Base-by-base conservation (phyloP, 805 yeast species). In the Starmerella powellii region DNA sequence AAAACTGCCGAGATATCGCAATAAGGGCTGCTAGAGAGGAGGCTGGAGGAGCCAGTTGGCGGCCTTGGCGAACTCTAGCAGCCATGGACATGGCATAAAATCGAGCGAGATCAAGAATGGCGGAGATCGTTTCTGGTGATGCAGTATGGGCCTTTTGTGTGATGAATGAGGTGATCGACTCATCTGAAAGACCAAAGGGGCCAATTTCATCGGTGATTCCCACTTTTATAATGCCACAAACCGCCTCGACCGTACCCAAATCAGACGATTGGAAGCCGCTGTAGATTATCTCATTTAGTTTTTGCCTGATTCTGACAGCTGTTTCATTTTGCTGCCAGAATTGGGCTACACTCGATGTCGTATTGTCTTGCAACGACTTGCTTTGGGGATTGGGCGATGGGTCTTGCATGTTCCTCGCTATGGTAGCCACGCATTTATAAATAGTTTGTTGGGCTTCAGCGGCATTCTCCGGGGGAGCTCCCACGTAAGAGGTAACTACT, bases 331-430 rank as follows among this genome's bases (percentile, higher is more conserved):
- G 55, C 8, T 56, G 49, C 53, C 63, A 57, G 37, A 56, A 56
- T n/a, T n/a, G n/a, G n/a, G n/a, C n/a, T n/a, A n/a, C n/a, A n/a
- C n/a, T n/a, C n/a, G n/a, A n/a, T n/a, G n/a, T n/a, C n/a, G n/a
- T n/a, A n/a, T n/a, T n/a, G n/a, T n/a, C n/a, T n/a, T n/a, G n/a
- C n/a, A n/a, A n/a, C n/a, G n/a, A n/a, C n/a, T n/a, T n/a, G n/a
- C n/a, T n/a, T n/a, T n/a, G n/a, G n/a, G n/a, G n/a, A 13, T 60
- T 63, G 38, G 34, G 68, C 20, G 15, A 28, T 10, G n/a, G 26
- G 10, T 6, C 10, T 23, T 23, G 73, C 54, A 80, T 59, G 0
- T 86, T 84, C 42, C 76, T 78, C 0, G 85, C 91, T 3, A 84
- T 63, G 40, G 79, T 82, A n/a, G 69, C 68, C 0, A 85, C 58